A percentile compares a stretch with the other conserved stretches of the same genome.
Evolutionary conservation across 306 rosid genomes (phyloP).

Genomic region (Cicer arietinum): DNA sequence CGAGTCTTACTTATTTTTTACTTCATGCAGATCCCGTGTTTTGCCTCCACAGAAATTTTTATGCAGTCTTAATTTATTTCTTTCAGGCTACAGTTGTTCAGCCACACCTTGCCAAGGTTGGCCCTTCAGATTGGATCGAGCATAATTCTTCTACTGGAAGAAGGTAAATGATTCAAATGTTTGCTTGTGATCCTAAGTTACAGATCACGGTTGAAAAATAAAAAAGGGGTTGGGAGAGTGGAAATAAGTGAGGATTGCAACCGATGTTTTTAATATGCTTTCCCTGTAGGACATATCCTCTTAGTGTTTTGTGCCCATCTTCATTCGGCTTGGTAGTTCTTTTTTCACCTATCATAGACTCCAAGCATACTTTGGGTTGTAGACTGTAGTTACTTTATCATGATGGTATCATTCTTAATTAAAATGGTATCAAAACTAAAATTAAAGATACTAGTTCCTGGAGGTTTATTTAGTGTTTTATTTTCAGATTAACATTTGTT

Average conservation of each 20-base stretch:
- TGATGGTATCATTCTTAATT: not conserved
- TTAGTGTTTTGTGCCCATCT: constrained; percentile 18
- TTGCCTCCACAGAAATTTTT: constrained; percentile 16
- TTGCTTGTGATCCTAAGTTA: constrained; percentile 39
- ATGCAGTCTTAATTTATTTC: constrained; percentile 27
- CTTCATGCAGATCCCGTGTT: constrained; percentile 25
- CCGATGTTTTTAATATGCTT: constrained; percentile 4
- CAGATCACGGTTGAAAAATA: not conserved
- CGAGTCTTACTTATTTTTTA: constrained; percentile 39
- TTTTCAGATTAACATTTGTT: constrained; percentile 28
- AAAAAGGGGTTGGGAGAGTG: constrained; percentile 19
- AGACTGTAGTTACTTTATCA: constrained; percentile 15
- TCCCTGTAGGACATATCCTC: not conserved
- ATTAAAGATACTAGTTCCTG: not conserved
- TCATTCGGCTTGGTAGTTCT: not conserved
- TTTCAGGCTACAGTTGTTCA: constrained; percentile 61
- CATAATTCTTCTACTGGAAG: constrained; percentile 86
- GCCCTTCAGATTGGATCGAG: constrained; percentile 82
- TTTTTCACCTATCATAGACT: constrained; percentile 28
- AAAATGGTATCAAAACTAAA: not conserved
- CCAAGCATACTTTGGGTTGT: constrained; percentile 14
- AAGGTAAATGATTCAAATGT: constrained; percentile 59
- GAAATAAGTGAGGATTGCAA: constrained; percentile 1
- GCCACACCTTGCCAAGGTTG: constrained; percentile 48
- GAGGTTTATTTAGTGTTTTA: not conserved